Base-by-base conservation (phyloP, 2,329 filamentous ascomycete species). In the Microdochium trichocladiopsis region DNA sequence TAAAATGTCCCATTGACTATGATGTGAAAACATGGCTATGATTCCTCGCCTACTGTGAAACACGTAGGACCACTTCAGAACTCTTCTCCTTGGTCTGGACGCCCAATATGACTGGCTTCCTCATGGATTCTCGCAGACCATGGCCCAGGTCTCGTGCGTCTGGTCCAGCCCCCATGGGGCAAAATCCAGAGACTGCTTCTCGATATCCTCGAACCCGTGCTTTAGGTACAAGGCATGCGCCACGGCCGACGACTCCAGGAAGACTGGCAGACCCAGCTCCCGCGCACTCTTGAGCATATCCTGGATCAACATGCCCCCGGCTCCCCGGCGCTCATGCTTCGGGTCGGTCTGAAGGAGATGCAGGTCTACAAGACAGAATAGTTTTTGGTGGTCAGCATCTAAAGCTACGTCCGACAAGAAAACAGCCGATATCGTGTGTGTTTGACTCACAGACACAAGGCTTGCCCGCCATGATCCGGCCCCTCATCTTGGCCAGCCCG, bases 281-380 rank as follows among this genome's bases (percentile, higher is more conserved):
- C 66, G 64, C 2, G 69, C 67, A 24, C 71, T 59, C 33, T 72
- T 67, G 12, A 70, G 57, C 0, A 67, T 67, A 63, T 65, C 69
- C 52, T 63, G 59, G n/a, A 72, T 57, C 31, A 75, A 59, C 60
- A 71, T 62, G 6, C 60, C 59, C 2, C 64, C 71, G 2, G 71
- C 71, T 1, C 70, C 72, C n/a, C 69, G 67, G 8, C 66, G 56
- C 49, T 71, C 67, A 49, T 72, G 68, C 12, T 69, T 63, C 0
- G 72, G 72, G 51, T 72, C 65, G n/a, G 71, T 71, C n/a, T 63
- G 63, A 4, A 75, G 61, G 28, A 64, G 55, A 9, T 66, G 60
- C 11, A 73, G 61, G 54, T 71, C 72, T n/a, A 41, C 47, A 45
- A 49, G 49, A 47, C 47, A 36, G 48, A n/a, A n/a, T n/a, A n/a